These are phyloP conservation scores for Aspergillus wentii DNA, from an alignment of 495 filamentous ascomycete genomes.

Conservation along the genomic window DNA sequence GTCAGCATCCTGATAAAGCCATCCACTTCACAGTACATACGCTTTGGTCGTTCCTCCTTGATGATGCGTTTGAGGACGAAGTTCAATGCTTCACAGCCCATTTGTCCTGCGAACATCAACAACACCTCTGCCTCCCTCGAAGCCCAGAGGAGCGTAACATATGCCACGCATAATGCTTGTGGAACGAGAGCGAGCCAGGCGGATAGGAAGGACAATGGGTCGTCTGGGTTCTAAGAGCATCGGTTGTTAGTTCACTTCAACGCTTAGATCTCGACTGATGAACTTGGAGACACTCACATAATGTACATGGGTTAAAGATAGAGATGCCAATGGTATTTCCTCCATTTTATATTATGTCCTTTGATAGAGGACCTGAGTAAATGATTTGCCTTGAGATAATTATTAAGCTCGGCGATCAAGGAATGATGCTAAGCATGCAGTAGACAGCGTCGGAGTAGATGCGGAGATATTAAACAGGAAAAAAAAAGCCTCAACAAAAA, in stretches of 20 bases:
- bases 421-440: too few species aligned
- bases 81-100: slow-evolving; percentile 92
- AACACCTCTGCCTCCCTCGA: slow-evolving; percentile 86
- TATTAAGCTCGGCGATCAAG: too few species aligned
- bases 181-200: slow-evolving; percentile 93
- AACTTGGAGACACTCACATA: slow-evolving; percentile 67
- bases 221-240: slow-evolving; percentile 68
- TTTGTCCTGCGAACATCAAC: slow-evolving; percentile 87
- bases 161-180: slow-evolving; percentile 83
- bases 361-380: too few species aligned
- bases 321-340: slow-evolving; percentile 73
- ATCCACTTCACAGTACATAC: slow-evolving; percentile 32
- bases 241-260: slow-evolving; percentile 7
- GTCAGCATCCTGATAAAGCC: slow-evolving; percentile 1
- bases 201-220: slow-evolving; percentile 78
- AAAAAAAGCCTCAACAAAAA: too few species aligned
- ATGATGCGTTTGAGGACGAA: slow-evolving; percentile 84
- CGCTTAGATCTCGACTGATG: too few species aligned
- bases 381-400: too few species aligned
- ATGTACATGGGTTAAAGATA: slow-evolving; percentile 92
- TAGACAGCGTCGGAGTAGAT: too few species aligned
- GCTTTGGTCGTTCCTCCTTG: slow-evolving; percentile 81
- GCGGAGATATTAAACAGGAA: too few species aligned
- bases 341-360: too few species aligned
- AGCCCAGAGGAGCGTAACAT: slow-evolving; percentile 83